A percentile compares a stretch with the other conserved stretches of the same genome.
phyloP scores from a whole-genome alignment of 1,284 basidiomycete species.

The Ustilago esculenta region DNA sequence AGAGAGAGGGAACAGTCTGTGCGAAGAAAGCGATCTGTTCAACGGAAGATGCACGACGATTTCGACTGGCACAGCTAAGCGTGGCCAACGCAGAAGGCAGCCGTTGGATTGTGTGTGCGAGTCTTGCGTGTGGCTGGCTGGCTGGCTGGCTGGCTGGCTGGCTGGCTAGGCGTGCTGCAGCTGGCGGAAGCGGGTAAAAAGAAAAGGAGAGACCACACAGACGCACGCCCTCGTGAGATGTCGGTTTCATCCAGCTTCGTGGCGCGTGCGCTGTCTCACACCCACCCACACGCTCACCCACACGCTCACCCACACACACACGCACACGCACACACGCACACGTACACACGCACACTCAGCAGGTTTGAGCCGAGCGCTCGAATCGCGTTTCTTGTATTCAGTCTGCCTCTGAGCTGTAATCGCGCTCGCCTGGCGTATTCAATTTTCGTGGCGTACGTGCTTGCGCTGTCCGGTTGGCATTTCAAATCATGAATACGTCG shows the following conservation, averaged over 20 bases:
- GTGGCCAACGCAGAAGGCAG: conserved; percentile 6
- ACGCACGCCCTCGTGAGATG: conserved; percentile 12
- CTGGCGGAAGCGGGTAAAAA: conserved; percentile 10
- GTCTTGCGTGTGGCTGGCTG: conserved; percentile 18
- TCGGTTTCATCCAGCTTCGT: conserved; percentile 1
- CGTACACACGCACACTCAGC: too few relatives aligned
- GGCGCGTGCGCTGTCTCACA: conserved; percentile 29
- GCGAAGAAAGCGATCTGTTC: conserved; percentile 13
- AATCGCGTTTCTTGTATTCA: conserved; percentile 14
- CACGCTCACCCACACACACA: conserved; percentile 21
- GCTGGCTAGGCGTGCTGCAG: conserved; percentile 27
- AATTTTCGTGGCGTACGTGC: conserved; percentile 4
- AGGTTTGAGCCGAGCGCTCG: not conserved
- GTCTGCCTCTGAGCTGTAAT: not conserved
- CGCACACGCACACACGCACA: conserved; percentile 2
- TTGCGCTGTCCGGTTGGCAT: not conserved
- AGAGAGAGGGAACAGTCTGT: not conserved
- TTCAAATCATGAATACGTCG: not conserved
- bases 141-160: too few relatives aligned
- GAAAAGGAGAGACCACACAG: not conserved
- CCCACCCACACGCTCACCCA: too few relatives aligned
- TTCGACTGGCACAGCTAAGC: conserved; percentile 1
- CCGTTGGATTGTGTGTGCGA: not conserved
- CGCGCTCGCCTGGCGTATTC: not conserved
- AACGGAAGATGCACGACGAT: conserved; percentile 15